Conservation (phyloP, 495 filamentous ascomycete genomes). For the Tuber microsphaerosporum region DNA sequence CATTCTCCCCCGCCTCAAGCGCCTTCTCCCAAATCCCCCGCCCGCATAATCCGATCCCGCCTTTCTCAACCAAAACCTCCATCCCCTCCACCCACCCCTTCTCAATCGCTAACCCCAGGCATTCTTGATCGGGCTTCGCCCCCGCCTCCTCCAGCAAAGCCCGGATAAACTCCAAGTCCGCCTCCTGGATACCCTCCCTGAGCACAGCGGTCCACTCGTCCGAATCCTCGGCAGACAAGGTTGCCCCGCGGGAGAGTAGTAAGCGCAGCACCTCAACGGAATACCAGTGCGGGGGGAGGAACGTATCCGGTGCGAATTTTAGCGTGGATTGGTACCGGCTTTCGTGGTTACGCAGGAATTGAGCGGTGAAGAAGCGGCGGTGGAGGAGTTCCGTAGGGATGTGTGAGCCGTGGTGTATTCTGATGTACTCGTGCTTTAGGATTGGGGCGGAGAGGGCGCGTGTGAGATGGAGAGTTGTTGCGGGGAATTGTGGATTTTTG, state of each 20-base stretch:
- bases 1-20: background rate
- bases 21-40: conserved; percentile 28
- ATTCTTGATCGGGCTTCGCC: conserved; percentile 11
- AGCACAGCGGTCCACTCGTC: conserved; percentile 9
- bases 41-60: conserved; percentile 14
- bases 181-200: background rate
- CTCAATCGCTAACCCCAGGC: conserved; percentile 21
- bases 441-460: conserved; percentile 11
- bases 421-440: conserved; percentile 17
- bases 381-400: background rate
- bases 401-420: background rate
- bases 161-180: conserved; percentile 1
- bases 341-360: conserved; percentile 8
- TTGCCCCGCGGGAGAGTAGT: conserved; percentile 13
- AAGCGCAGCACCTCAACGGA: background rate
- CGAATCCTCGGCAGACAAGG: conserved; percentile 1
- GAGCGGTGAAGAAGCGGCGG: conserved; percentile 12
- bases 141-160: conserved; percentile 3
- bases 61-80: conserved; percentile 13
- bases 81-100: conserved; percentile 12
- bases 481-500: conserved; percentile 10
- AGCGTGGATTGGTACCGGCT: background rate
- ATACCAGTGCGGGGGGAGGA: background rate
- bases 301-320: background rate
- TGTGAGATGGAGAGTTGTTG: conserved; percentile 11